These are phyloP conservation scores for Zoysia pacifica DNA, from an alignment of 176 grass and related monocot species.

Conservation along the genomic window DNA sequence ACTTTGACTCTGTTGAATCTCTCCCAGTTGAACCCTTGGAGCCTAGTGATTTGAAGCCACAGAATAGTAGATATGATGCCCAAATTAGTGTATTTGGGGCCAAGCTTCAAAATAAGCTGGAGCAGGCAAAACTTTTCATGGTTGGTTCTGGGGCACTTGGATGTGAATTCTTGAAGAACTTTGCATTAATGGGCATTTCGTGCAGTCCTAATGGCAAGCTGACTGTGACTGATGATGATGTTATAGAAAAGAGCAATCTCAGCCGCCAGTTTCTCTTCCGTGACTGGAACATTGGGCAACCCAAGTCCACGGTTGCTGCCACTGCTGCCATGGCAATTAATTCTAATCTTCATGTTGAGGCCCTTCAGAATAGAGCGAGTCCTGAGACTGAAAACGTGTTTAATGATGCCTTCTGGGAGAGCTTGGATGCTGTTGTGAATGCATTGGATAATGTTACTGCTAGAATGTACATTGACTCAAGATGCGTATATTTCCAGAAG, in stretches of 20 bases:
- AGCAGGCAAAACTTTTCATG: constrained; percentile 83
- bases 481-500: constrained; percentile 92
- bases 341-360: constrained; percentile 66
- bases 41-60: constrained; percentile 60
- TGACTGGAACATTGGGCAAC: constrained; percentile 92
- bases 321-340: constrained; percentile 73
- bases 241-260: constrained; percentile 97
- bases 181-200: constrained; percentile 87
- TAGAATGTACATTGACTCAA: constrained; percentile 91
- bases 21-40: constrained; percentile 79
- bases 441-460: constrained; percentile 85
- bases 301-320: constrained; percentile 90
- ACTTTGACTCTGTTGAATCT: constrained; percentile 94
- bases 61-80: constrained; percentile 79
- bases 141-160: constrained; percentile 91
- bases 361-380: constrained; percentile 88
- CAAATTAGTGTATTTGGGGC: constrained; percentile 88
- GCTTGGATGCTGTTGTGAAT: constrained; percentile 83
- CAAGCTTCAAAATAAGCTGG: constrained; percentile 78
- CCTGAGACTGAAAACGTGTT: constrained; percentile 95
- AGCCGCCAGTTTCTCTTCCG: constrained; percentile 98
- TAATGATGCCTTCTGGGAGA: constrained; percentile 85
- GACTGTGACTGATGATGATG: constrained; percentile 90
- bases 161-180: constrained; percentile 92
- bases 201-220: constrained; percentile 67